A percentile compares a stretch with the other conserved stretches of the same genome.
Conservation (phyloP, 352 stramenopile species). For the Phytophthora uliginosa region DNA sequence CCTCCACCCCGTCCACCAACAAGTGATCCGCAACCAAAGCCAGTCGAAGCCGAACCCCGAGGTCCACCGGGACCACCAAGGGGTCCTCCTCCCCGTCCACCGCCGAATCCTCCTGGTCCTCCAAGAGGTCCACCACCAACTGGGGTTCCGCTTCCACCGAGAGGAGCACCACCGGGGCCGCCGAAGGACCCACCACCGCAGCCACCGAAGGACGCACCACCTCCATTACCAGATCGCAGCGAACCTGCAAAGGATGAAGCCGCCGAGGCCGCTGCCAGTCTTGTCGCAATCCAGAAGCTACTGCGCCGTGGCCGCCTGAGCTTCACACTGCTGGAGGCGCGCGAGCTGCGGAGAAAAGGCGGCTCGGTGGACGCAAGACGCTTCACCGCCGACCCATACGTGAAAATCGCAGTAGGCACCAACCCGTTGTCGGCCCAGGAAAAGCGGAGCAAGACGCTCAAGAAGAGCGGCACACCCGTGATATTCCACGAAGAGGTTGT, state of each 20-base stretch:
- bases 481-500: slow-evolving; percentile 92
- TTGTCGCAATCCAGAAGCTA: slow-evolving; percentile 52
- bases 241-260: slow-evolving; percentile 12
- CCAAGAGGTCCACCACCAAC: slow-evolving; percentile 23
- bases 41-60: neutral
- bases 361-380: slow-evolving; percentile 59
- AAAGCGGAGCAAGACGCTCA: slow-evolving; percentile 85
- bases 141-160: slow-evolving; percentile 46
- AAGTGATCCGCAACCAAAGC: slow-evolving; percentile 16
- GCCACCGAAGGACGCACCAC: slow-evolving; percentile 60
- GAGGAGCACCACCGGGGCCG: slow-evolving; percentile 56
- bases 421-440: slow-evolving; percentile 78
- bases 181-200: slow-evolving; percentile 59
- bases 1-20: slow-evolving; percentile 7
- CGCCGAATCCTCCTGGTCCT: slow-evolving; percentile 34
- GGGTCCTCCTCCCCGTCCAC: slow-evolving; percentile 23
- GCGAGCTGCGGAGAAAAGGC: slow-evolving; percentile 68
- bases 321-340: slow-evolving; percentile 79
- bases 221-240: slow-evolving; percentile 21
- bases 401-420: slow-evolving; percentile 82
- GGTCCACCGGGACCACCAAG: slow-evolving; percentile 4
- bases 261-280: slow-evolving; percentile 18
- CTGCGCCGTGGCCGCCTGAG: slow-evolving; percentile 74
- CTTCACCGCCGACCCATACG: slow-evolving; percentile 85
- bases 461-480: slow-evolving; percentile 79